phyloP scores from a whole-genome alignment of 2,329 filamentous ascomycete species.

The Colletotrichum tanaceti region DNA sequence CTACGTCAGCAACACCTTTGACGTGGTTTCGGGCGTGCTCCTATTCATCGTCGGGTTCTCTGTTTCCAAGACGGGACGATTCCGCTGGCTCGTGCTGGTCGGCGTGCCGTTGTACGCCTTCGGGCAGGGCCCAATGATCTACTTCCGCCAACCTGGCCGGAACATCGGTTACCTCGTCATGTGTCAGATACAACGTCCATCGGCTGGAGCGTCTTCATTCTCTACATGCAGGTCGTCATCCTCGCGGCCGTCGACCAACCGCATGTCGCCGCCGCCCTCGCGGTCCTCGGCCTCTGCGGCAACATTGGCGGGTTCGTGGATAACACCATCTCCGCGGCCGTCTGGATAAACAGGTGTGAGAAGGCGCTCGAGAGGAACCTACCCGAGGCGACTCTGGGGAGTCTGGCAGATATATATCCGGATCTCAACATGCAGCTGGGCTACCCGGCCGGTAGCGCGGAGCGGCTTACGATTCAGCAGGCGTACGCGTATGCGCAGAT shows the following conservation, averaged over 20 bases:
- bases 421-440: slow-evolving; percentile 62
- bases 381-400: slow-evolving; percentile 52
- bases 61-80: slow-evolving; percentile 59
- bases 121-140: slow-evolving; percentile 60
- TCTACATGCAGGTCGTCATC: slow-evolving; percentile 67
- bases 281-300: slow-evolving; percentile 58
- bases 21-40: slow-evolving; percentile 63
- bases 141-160: slow-evolving; percentile 52
- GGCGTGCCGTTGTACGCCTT: slow-evolving; percentile 65
- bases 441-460: slow-evolving; percentile 57
- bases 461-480: slow-evolving; percentile 63
- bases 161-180: slow-evolving; percentile 53
- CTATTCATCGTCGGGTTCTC: slow-evolving; percentile 61
- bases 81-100: slow-evolving; percentile 59
- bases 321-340: slow-evolving; percentile 55
- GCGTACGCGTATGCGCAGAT: slow-evolving; percentile 65
- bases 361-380: slow-evolving; percentile 61
- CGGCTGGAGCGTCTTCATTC: slow-evolving; percentile 42
- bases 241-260: slow-evolving; percentile 66
- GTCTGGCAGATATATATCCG: slow-evolving; percentile 62
- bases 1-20: slow-evolving; percentile 62
- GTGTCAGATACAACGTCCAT: slow-evolving; percentile 59
- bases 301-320: slow-evolving; percentile 60
- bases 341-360: slow-evolving; percentile 57
- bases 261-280: slow-evolving; percentile 62